Conservation (phyloP, 2,329 filamentous ascomycete genomes). For the Botrytis porri region DNA sequence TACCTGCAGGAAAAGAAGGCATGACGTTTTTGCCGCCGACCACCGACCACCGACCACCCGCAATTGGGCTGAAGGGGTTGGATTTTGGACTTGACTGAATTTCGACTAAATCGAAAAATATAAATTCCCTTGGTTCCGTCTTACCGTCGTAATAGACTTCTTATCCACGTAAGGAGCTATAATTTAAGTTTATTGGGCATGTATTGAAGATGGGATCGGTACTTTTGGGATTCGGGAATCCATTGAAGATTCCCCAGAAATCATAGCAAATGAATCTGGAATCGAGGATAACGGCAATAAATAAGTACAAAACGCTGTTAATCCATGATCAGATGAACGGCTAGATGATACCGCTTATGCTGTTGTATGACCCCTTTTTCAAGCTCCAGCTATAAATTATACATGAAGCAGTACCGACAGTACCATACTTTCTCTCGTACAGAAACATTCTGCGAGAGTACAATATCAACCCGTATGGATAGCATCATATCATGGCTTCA, state of each 20-base stretch:
- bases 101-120: background rate
- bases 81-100: background rate
- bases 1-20: background rate
- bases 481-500: background rate
- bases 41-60: slow-evolving; percentile 1
- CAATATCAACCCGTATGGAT: background rate
- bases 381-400: background rate
- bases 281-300: background rate
- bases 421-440: background rate
- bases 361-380: background rate
- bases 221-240: background rate
- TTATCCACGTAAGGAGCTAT: background rate
- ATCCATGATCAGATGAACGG: background rate
- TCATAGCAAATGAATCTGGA: background rate
- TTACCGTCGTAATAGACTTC: background rate
- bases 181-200: background rate
- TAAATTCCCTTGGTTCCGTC: background rate
- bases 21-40: slow-evolving; percentile 14
- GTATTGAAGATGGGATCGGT: background rate
- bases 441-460: background rate
- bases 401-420: background rate
- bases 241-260: background rate
- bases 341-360: background rate
- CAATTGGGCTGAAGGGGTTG: background rate
- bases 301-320: no score